phyloP scores from a whole-genome alignment of 768 basidiomycete genomes.

The Pleurotus cornucopiae region DNA sequence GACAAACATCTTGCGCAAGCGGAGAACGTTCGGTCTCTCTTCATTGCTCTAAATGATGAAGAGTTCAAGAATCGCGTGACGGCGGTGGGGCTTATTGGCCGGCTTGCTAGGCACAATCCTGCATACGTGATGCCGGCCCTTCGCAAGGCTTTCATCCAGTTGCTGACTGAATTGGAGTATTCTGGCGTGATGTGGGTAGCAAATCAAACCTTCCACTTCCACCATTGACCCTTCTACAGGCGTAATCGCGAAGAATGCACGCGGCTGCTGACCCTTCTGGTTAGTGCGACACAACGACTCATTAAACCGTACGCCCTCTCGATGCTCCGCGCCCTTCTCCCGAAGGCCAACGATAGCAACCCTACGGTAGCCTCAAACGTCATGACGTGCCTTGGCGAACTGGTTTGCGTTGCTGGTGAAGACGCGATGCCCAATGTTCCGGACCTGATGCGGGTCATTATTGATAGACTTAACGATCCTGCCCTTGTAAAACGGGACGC shows the following conservation, averaged over 20 bases:
- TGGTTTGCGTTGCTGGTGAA: conserved; percentile 90
- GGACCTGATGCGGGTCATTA: conserved; percentile 86
- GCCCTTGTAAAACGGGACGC: conserved; percentile 88
- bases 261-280: conserved; percentile 80
- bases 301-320: conserved; percentile 96
- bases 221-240: conserved; percentile 29
- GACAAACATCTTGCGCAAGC: conserved; percentile 97
- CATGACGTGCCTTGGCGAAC: conserved; percentile 90
- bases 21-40: conserved; percentile 95
- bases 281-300: conserved; percentile 87
- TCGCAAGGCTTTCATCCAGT: conserved; percentile 91
- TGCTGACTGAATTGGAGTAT: conserved; percentile 95
- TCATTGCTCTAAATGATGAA: conserved; percentile 97
- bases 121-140: conserved; percentile 98
- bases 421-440: conserved; percentile 81
- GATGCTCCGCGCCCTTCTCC: conserved; percentile 88
- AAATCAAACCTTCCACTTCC: neutral
- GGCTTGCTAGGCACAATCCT: conserved; percentile 92
- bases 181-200: conserved; percentile 66
- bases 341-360: conserved; percentile 83
- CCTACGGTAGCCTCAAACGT: conserved; percentile 89
- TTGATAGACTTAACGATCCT: conserved; percentile 86
- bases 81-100: conserved; percentile 89
- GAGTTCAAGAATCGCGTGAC: conserved; percentile 89
- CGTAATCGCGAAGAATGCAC: conserved; percentile 91